Conservation (phyloP, 2,329 filamentous ascomycete genomes). For the Fusarium sp. region DNA sequence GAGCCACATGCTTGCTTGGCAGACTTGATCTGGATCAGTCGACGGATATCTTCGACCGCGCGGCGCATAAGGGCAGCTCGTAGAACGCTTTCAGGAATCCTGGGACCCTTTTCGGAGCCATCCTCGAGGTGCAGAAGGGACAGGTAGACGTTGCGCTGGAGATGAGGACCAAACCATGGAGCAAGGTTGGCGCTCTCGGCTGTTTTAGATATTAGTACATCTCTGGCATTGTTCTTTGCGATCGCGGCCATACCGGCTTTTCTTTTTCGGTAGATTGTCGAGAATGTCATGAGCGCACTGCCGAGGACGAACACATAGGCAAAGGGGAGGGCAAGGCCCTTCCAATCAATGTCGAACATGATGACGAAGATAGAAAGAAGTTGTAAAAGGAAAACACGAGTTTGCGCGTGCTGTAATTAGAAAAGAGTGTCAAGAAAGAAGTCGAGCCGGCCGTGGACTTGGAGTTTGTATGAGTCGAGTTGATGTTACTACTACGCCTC, state of each 20-base stretch:
- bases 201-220: conserved; percentile 52
- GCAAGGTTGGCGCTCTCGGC: conserved; percentile 86
- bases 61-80: conserved; percentile 90
- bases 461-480: conserved; percentile 12
- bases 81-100: conserved; percentile 85
- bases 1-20: conserved; percentile 89
- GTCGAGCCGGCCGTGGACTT: conserved; percentile 20
- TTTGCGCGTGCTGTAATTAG: conserved; percentile 12
- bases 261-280: conserved; percentile 90
- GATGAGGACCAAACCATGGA: conserved; percentile 93
- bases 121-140: conserved; percentile 84
- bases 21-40: conserved; percentile 88
- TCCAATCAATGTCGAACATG: conserved; percentile 78
- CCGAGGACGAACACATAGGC: conserved; percentile 90
- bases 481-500: background rate
- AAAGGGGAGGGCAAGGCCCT: conserved; percentile 86
- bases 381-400: conserved; percentile 12
- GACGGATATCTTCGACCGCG: conserved; percentile 91
- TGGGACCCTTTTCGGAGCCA: conserved; percentile 74
- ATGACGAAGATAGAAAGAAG: conserved; percentile 44
- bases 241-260: conserved; percentile 75
- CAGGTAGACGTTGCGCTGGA: conserved; percentile 94
- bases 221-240: too few relatives aligned
- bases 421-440: conserved; percentile 35
- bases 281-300: conserved; percentile 92